Evolutionary conservation across 2,329 filamentous ascomycete genomes (phyloP), one percentile per base, ranked within the genome.

Genomic region (Nectriaceae sp.): DNA sequence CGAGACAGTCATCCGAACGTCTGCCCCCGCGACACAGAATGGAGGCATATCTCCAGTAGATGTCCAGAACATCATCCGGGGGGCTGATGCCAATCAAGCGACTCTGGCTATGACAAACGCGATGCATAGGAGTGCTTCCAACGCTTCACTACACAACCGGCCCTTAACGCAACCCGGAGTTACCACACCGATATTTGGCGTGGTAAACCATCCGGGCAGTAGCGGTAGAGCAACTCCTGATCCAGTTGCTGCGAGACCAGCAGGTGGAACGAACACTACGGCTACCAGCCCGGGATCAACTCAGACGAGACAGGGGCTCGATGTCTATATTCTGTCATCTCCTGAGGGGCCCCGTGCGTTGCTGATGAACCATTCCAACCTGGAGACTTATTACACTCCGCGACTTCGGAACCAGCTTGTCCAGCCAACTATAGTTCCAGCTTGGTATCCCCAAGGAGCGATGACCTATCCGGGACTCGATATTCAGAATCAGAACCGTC

Each of bases 241-340:
- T 51, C 64, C 62, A 11, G 40, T 39, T 1, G 56, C 57, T 3
- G 46, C 48, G 15, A 69, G 75, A 55, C 65, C 70, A 18, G 56
- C 56, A 11, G 66, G 62, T 21, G 61, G 57, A 42, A 53, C 62
- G 33, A 65, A 62, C 49, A 64, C 54, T 39, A 40, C 60, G n/a
- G 44, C 61, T 26, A 50, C 62, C 13, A 29, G 11, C 49, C 54
- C 26, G 33, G 44, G 41, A 46, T 54, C 43, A 44, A 50, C 50
- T 43, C 53, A 53, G 52, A 40, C 64, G 16, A 62, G 62, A 24
- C 68, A 68, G 20, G 65, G 62, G 2, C 70, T 76, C 0, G 77
- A 82, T 49, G 79, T 85, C 2, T 86, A 85, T 55, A 77, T 87
- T 20, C 62, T 87, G 5, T 80, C 76, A 15, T 85, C 83, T 0